Conservation (phyloP, 148 eudicot species). For the Silene latifolia region DNA sequence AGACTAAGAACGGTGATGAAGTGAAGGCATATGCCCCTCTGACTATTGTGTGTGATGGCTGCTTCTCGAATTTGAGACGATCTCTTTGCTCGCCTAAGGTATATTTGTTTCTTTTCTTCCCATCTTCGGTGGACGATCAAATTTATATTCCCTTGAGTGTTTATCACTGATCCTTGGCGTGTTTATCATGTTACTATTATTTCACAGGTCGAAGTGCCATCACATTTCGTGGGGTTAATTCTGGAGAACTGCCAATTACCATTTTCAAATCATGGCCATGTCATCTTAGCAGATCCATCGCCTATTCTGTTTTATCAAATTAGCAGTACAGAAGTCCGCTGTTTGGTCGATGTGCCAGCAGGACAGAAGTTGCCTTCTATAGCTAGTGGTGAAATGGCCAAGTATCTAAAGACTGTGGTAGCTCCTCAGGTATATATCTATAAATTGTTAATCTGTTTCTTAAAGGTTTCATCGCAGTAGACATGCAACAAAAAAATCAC, state of each 20-base stretch:
- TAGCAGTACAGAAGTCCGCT: conserved; percentile 64
- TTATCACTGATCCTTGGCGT: not conserved
- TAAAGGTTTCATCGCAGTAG: no score
- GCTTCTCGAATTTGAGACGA: conserved; percentile 62
- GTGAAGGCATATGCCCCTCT: conserved; percentile 49
- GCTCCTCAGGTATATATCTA: conserved; percentile 11
- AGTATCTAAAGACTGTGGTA: conserved; percentile 12
- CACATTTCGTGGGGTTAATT: conserved; percentile 64
- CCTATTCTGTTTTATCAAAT: conserved; percentile 65
- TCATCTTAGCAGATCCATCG: conserved; percentile 65
- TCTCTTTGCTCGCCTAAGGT: conserved; percentile 63
- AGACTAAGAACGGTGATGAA: conserved; percentile 53
- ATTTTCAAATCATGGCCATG: conserved; percentile 64
- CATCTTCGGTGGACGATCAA: not conserved
- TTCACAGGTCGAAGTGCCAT: conserved; percentile 61
- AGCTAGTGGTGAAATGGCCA: conserved; percentile 63
- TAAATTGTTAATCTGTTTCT: not conserved
- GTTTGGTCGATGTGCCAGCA: conserved; percentile 68
- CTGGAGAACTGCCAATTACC: conserved; percentile 59
- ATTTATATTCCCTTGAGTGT: not conserved
- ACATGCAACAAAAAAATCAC: no score
- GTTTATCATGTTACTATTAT: not conserved
- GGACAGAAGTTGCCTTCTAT: conserved; percentile 67
- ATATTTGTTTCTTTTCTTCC: not conserved
- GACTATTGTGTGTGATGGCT: conserved; percentile 69